Percentiles rank a stretch among this genome's conserved stretches.
These are phyloP conservation scores for Chlamydomonas urium DNA, from an alignment of 139 green algal genomes.

Conservation along the genomic window DNA sequence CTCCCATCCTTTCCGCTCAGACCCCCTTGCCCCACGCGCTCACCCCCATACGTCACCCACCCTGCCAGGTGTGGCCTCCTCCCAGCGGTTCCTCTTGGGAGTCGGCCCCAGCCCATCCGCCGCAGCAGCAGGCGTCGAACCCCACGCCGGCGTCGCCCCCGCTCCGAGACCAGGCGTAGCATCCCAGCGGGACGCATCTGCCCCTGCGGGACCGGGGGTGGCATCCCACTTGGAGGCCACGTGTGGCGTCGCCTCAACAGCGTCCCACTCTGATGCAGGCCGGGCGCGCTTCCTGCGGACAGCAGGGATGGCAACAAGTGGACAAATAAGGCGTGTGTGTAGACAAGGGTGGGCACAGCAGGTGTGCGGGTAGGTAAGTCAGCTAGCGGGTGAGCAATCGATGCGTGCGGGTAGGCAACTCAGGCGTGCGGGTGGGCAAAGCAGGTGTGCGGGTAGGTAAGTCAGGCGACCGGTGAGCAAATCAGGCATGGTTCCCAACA, in stretches of 20 bases:
- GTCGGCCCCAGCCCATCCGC: slow-evolving; percentile 50
- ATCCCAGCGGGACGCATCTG: slow-evolving; percentile 64
- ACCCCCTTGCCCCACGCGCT: background rate
- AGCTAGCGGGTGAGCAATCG: too few species aligned
- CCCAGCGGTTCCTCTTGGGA: slow-evolving; percentile 65
- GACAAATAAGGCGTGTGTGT: background rate
- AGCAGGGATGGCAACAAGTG: background rate
- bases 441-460: background rate
- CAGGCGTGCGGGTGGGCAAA: background rate
- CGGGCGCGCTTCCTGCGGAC: background rate
- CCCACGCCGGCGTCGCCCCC: slow-evolving; percentile 46
- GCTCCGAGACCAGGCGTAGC: slow-evolving; percentile 51
- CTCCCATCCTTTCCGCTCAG: too few species aligned
- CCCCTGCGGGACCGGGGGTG: slow-evolving; percentile 46
- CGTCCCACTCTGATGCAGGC: slow-evolving; percentile 80
- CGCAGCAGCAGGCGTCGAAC: slow-evolving; percentile 8
- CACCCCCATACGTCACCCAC: slow-evolving; percentile 12
- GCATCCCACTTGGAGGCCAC: slow-evolving; percentile 74
- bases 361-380: background rate
- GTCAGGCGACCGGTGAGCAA: too few species aligned
- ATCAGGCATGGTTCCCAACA: too few species aligned
- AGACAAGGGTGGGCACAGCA: background rate
- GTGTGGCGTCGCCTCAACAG: slow-evolving; percentile 67
- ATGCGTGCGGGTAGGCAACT: background rate
- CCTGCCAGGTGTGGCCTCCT: slow-evolving; percentile 49